Evolutionary conservation across 2,329 filamentous ascomycete species (phyloP).

Genomic region (Ceratocystis albifundus): DNA sequence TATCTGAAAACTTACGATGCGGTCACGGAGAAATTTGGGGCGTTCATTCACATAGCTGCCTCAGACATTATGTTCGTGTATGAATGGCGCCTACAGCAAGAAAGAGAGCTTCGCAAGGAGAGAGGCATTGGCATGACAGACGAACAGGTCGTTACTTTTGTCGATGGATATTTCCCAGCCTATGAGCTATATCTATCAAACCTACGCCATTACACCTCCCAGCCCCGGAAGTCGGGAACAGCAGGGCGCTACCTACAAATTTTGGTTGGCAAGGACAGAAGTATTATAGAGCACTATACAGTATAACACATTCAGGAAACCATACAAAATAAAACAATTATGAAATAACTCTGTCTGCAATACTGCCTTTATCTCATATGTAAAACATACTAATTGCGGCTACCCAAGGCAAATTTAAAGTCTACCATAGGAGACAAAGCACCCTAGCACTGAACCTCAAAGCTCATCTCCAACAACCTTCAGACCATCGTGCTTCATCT

Average conservation of each 20-base stretch:
- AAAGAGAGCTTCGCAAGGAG: conserved; percentile 52
- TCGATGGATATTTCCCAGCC: conserved; percentile 56
- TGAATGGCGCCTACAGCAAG: conserved; percentile 72
- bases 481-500: conserved; percentile 46
- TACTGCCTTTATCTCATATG: neutral
- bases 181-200: conserved; percentile 48
- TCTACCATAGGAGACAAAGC: neutral
- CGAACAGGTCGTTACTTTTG: conserved; percentile 65
- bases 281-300: conserved; percentile 35
- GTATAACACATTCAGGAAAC: neutral
- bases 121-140: conserved; percentile 72
- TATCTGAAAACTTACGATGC: conserved; percentile 38
- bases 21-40: conserved; percentile 41
- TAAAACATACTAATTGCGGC: conserved; percentile 4
- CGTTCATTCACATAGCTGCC: conserved; percentile 54
- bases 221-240: conserved; percentile 29
- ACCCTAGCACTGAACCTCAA: neutral
- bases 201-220: conserved; percentile 1
- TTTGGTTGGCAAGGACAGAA: conserved; percentile 49
- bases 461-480: conserved; percentile 36
- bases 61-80: conserved; percentile 67
- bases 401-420: neutral
- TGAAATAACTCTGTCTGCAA: neutral
- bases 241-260: conserved; percentile 48
- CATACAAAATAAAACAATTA: neutral